Evolutionary conservation across 768 basidiomycete genomes (phyloP).

Genomic region (Podaxis pistillaris): DNA sequence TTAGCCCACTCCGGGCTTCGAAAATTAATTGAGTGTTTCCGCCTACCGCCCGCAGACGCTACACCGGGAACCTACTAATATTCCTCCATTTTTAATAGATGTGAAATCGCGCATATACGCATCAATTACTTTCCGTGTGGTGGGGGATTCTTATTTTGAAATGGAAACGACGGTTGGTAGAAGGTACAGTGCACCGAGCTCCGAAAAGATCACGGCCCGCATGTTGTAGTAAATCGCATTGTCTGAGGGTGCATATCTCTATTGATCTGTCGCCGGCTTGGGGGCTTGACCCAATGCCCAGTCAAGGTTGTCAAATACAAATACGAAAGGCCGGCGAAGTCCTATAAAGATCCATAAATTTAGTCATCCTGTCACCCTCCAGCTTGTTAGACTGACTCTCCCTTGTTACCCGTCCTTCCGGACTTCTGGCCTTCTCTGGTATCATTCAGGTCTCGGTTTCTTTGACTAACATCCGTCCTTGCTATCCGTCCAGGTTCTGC

Average conservation of each 20-base stretch:
- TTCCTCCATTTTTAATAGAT: too few species aligned
- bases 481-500: not conserved
- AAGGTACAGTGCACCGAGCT: not conserved
- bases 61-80: not conserved
- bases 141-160: not conserved
- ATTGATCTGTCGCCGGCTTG: too few species aligned
- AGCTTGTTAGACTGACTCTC: slow-evolving; percentile 5
- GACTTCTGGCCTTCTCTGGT: slow-evolving; percentile 14
- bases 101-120: too few species aligned
- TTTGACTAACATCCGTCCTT: slow-evolving; percentile 19
- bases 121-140: not conserved
- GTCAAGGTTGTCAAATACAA: slow-evolving; percentile 21
- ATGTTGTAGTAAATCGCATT: not conserved
- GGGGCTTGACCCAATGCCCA: slow-evolving; percentile 3
- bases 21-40: not conserved
- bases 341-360: slow-evolving; percentile 39
- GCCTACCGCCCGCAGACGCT: not conserved
- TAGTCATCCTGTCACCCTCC: slow-evolving; percentile 16
- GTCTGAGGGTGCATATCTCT: not conserved
- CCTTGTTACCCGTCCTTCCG: slow-evolving; percentile 15
- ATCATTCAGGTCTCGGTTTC: slow-evolving; percentile 2
- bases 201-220: not conserved
- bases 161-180: not conserved
- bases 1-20: not conserved
- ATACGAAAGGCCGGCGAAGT: slow-evolving; percentile 42